Base-by-base conservation (phyloP, 2,329 filamentous ascomycete genomes). In the Botrytis paeoniae region DNA sequence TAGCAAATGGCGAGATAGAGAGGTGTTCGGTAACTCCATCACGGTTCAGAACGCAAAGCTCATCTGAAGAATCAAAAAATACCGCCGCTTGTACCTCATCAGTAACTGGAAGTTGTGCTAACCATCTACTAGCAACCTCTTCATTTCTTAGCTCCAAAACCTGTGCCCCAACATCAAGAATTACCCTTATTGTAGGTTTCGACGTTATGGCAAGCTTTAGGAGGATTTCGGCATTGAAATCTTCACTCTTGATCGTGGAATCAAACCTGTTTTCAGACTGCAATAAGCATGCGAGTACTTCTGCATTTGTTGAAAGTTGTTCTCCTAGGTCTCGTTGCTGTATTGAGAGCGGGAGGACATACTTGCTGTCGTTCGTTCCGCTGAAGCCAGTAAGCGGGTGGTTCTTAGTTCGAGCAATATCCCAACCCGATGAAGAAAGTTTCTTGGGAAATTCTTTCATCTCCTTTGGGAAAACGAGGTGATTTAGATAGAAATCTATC, bases 151-250 rank as follows among this genome's bases (percentile, higher is more conserved):
- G 80, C 43, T 94, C 91, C 0, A 94, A 79, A 8, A 94, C 87
- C 66, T 91, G 88, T 0, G 92, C 91, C 0, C 92, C 92, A 0
- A 92, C 91, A 75, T 94, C 91, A 0, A 94, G 83, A 1, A 94
- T 86, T 0, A 94, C 90, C 0, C 85, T 84, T 0, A 87, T 83
- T 0, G 81, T 78, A 0, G 82, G 81, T 0, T 82, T 61, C 62
- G 87, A 80, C 0, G 63, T 63, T 0, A 82, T 78, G 0, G 91
- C 82, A 6, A 84, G 79, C 0, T 80, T 45, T 0, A 94, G 77
- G 0, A 92, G 77, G 1, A 77, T 74, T 18, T 84, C 78, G 0
- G 84, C 84, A 69, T 85, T 79, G 0, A 81, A 74, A 7, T 76
- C 61, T 25, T 74, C 45, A 8, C 73, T 73, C 9, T 2, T 48